A percentile compares a stretch with the other conserved stretches of the same genome.
Evolutionary conservation across 2,329 filamentous ascomycete species (phyloP).

Genomic region (Mycosphaerella arachidis): DNA sequence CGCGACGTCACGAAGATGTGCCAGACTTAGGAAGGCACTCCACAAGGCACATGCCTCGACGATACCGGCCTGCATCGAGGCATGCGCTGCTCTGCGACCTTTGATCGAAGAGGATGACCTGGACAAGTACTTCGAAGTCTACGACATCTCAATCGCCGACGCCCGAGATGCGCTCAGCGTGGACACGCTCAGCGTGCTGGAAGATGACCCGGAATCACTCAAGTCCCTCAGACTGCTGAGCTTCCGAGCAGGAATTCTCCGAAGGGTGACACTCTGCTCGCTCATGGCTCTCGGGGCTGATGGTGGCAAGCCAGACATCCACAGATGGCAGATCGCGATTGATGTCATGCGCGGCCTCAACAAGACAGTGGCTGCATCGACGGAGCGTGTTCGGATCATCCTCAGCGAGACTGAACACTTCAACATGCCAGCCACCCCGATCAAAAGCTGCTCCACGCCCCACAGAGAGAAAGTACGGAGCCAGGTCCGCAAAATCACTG

Average conservation of each 20-base stretch:
- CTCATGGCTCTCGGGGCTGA: constrained; percentile 80
- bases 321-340: constrained; percentile 72
- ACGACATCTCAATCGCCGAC: constrained; percentile 47
- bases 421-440: constrained; percentile 52
- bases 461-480: constrained; percentile 78
- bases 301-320: constrained; percentile 69
- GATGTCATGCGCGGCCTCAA: constrained; percentile 68
- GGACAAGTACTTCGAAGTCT: constrained; percentile 82
- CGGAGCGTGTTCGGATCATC: constrained; percentile 62
- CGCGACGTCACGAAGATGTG: constrained; percentile 68
- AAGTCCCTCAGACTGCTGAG: constrained; percentile 65
- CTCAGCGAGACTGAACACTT: constrained; percentile 70
- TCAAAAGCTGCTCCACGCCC: constrained; percentile 53
- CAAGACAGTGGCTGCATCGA: constrained; percentile 56
- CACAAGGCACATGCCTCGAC: constrained; percentile 64
- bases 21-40: constrained; percentile 72
- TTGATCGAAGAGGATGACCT: constrained; percentile 77
- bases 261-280: constrained; percentile 85
- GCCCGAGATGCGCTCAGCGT: constrained; percentile 50
- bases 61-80: constrained; percentile 67
- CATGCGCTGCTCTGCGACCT: constrained; percentile 62
- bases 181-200: constrained; percentile 49
- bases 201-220: constrained; percentile 71
- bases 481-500: constrained; percentile 82
- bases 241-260: constrained; percentile 71